Percentiles rank a stretch among this genome's conserved stretches.
Conservation (phyloP, 2,329 filamentous ascomycete genomes). For the Metarhizium album region DNA sequence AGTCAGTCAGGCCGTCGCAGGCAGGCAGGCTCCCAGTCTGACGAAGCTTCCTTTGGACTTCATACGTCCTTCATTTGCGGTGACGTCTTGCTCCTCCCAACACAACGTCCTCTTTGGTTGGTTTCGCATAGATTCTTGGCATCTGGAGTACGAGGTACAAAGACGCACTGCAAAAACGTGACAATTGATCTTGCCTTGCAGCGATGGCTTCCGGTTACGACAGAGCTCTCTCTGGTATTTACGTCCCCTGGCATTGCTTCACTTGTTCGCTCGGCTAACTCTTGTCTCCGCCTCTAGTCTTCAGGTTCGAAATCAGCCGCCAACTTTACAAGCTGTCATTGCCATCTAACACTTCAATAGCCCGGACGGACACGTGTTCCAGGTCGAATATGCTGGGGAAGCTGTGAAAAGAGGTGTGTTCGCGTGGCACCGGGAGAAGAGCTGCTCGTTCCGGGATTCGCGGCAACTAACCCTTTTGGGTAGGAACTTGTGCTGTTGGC, state of each 20-base stretch:
- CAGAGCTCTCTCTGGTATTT: slow-evolving; percentile 93
- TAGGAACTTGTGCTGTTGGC: slow-evolving; percentile 93
- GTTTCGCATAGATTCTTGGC: background rate
- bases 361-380: slow-evolving; percentile 98
- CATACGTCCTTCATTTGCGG: background rate
- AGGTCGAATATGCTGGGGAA: slow-evolving; percentile 98
- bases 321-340: background rate
- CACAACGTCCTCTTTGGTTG: slow-evolving; percentile 1
- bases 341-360: slow-evolving; percentile 46
- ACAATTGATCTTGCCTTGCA: background rate
- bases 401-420: slow-evolving; percentile 87
- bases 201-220: slow-evolving; percentile 91
- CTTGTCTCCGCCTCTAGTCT: slow-evolving; percentile 54
- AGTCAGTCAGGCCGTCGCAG: background rate
- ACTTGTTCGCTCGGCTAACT: background rate
- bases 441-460: slow-evolving; percentile 8
- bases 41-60: slow-evolving; percentile 23
- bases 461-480: slow-evolving; percentile 7
- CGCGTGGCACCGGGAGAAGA: background rate
- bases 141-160: background rate
- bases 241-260: slow-evolving; percentile 4
- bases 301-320: slow-evolving; percentile 48
- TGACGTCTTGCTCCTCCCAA: slow-evolving; percentile 3
- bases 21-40: slow-evolving; percentile 26
- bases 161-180: background rate